These are phyloP conservation scores for Bassia scoparia DNA, from an alignment of 148 eudicot species.

Conservation along the genomic window DNA sequence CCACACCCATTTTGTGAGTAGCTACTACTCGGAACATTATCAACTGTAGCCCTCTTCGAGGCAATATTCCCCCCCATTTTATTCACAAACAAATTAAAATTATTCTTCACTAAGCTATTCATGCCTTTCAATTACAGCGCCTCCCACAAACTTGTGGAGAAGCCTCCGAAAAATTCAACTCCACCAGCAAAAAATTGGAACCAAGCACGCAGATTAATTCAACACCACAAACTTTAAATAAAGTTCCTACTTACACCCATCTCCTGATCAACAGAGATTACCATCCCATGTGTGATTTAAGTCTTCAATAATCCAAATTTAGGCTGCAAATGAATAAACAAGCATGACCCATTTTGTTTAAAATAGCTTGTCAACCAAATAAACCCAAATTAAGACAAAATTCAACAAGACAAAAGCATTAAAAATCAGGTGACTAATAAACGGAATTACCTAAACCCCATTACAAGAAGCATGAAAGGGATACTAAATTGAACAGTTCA, in stretches of 20 bases:
- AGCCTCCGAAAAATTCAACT: too few species aligned
- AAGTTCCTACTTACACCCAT: slow-evolving; percentile 1
- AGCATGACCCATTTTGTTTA: slow-evolving; percentile 15
- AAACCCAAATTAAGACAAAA: slow-evolving; percentile 5
- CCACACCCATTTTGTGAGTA: slow-evolving; percentile 56
- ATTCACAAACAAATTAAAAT: slow-evolving; percentile 13
- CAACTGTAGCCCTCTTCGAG: slow-evolving; percentile 72
- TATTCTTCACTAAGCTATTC: slow-evolving; percentile 30
- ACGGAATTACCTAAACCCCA: background rate
- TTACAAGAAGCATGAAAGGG: background rate
- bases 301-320: slow-evolving; percentile 18
- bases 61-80: slow-evolving; percentile 94
- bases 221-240: background rate
- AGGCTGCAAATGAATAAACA: slow-evolving; percentile 32
- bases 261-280: slow-evolving; percentile 17
- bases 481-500: background rate
- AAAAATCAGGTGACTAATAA: background rate
- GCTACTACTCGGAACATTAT: slow-evolving; percentile 44
- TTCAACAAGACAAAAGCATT: background rate
- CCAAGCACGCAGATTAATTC: slow-evolving; percentile 17
- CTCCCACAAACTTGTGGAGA: slow-evolving; percentile 13
- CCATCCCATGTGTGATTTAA: slow-evolving; percentile 10
- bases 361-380: background rate
- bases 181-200: slow-evolving; percentile 19
- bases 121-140: slow-evolving; percentile 19